Evolutionary conservation across 169 alveolate genomes (phyloP).

Genomic region (Babesia bigemina): DNA sequence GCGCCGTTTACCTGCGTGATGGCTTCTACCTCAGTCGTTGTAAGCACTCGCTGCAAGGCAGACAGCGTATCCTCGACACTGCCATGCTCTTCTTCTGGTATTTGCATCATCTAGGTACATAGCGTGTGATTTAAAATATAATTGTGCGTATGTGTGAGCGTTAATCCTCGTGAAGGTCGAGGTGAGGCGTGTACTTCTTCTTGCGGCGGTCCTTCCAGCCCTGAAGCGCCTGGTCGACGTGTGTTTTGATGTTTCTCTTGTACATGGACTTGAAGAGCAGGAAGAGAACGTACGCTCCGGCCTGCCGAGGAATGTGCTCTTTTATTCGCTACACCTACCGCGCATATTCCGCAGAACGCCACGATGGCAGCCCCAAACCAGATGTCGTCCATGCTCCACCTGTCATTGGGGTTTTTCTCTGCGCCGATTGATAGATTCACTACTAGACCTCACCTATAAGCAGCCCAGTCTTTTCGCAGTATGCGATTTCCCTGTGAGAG

Average conservation of each 20-base stretch:
- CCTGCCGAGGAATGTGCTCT: not conserved
- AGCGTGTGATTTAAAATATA: not conserved
- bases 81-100: not conserved
- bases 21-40: slow-evolving; percentile 17
- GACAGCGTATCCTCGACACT: slow-evolving; percentile 13
- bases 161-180: slow-evolving; percentile 26
- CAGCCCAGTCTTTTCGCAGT: slow-evolving; percentile 62
- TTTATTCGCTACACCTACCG: not conserved
- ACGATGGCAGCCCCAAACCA: slow-evolving; percentile 15
- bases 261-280: not conserved
- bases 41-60: slow-evolving; percentile 21
- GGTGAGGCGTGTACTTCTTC: slow-evolving; percentile 33
- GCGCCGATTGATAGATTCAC: not conserved
- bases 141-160: not conserved
- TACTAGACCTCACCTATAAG: slow-evolving; percentile 6
- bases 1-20: slow-evolving; percentile 22
- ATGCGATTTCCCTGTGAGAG: slow-evolving; percentile 66
- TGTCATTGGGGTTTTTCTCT: slow-evolving; percentile 46
- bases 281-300: slow-evolving; percentile 4
- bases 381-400: slow-evolving; percentile 12
- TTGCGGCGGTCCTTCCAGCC: slow-evolving; percentile 20
- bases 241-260: not conserved
- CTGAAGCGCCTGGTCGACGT: slow-evolving; percentile 24
- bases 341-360: not conserved
- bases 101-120: not conserved